Percentiles rank a stretch among this genome's conserved stretches.
Evolutionary conservation across 202 grass and related monocot species (phyloP).

Genomic region (Eragrostis tef): DNA sequence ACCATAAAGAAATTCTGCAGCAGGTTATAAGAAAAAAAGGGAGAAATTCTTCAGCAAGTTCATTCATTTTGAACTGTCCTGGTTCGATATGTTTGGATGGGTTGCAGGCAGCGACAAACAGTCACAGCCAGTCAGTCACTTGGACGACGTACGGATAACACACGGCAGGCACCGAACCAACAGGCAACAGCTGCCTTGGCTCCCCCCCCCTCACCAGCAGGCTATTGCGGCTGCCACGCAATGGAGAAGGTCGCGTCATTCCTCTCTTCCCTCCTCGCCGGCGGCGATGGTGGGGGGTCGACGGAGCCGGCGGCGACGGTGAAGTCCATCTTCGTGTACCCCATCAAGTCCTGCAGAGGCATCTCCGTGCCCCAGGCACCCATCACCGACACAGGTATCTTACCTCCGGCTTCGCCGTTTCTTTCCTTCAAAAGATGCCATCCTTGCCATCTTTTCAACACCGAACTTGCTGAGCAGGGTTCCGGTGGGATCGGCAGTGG

Average conservation of each 20-base stretch:
- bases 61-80: too few species aligned
- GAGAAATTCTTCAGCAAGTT: too few species aligned
- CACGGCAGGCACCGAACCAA: too few species aligned
- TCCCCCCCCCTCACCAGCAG: neutral
- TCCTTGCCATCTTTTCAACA: slow-evolving; percentile 2
- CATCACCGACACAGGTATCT: slow-evolving; percentile 69
- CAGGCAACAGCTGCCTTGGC: neutral
- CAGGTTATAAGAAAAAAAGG: too few species aligned
- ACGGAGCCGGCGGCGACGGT: slow-evolving; percentile 43
- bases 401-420: neutral
- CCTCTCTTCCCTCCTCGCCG: slow-evolving; percentile 57
- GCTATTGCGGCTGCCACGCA: neutral
- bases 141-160: too few species aligned
- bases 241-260: slow-evolving; percentile 65
- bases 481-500: slow-evolving; percentile 92
- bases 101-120: too few species aligned
- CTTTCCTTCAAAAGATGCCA: neutral
- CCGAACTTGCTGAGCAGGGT: slow-evolving; percentile 49
- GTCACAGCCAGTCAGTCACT: too few species aligned
- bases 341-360: slow-evolving; percentile 85
- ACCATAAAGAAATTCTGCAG: too few species aligned
- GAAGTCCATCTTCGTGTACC: slow-evolving; percentile 76
- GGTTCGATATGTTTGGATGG: too few species aligned
- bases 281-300: slow-evolving; percentile 29
- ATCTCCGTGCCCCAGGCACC: slow-evolving; percentile 73